These are phyloP conservation scores for Xylaria intraflava DNA, from an alignment of 495 filamentous ascomycete species.

Conservation along the genomic window DNA sequence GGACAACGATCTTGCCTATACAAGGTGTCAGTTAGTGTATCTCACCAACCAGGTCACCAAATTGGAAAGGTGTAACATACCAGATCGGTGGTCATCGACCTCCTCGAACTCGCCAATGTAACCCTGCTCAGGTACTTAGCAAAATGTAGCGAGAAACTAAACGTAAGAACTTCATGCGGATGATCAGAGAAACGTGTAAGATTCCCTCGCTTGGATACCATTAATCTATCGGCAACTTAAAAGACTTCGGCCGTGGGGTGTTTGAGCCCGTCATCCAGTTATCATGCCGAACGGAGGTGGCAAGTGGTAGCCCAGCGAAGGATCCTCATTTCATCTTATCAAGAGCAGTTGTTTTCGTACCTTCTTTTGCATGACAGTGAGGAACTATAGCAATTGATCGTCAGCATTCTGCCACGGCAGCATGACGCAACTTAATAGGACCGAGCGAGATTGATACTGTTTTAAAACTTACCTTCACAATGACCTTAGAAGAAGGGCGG, in stretches of 20 bases:
- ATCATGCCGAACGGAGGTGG: conserved; percentile 78
- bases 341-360: conserved; percentile 54
- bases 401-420: not conserved
- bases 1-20: conserved; percentile 26
- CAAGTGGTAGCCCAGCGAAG: not conserved
- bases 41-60: conserved; percentile 74
- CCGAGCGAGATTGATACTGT: too few relatives aligned
- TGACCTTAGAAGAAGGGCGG: conserved; percentile 96
- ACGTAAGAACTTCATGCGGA: conserved; percentile 68
- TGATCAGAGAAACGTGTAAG: conserved; percentile 88
- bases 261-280: conserved; percentile 94
- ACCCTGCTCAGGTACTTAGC: conserved; percentile 59
- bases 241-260: conserved; percentile 82
- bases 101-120: conserved; percentile 99
- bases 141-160: conserved; percentile 81
- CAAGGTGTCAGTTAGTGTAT: not conserved
- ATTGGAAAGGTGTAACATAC: conserved; percentile 53
- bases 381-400: conserved; percentile 48
- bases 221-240: conserved; percentile 97
- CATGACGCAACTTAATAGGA: not conserved
- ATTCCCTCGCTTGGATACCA: conserved; percentile 52
- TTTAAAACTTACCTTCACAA: conserved; percentile 56
- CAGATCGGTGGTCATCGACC: conserved; percentile 97
- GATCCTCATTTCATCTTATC: not conserved
- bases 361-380: conserved; percentile 98